Evolutionary conservation across 768 basidiomycete genomes (phyloP).

Genomic region (Mycena filopes): DNA sequence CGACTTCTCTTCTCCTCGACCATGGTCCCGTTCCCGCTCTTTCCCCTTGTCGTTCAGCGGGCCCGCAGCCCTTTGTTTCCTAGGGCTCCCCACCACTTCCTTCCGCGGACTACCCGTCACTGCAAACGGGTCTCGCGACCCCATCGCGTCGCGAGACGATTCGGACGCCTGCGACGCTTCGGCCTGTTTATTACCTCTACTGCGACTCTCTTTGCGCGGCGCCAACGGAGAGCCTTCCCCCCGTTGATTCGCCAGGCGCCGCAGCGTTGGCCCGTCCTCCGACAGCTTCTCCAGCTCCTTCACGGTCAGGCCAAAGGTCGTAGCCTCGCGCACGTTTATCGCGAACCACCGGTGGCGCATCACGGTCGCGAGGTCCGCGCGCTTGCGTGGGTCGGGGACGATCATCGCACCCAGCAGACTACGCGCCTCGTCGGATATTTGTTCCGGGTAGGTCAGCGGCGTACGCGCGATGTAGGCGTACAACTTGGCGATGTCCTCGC

Average conservation of each 20-base stretch:
- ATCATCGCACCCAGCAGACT: constrained; percentile 92
- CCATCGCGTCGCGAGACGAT: constrained; percentile 44
- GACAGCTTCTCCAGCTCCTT: constrained; percentile 83
- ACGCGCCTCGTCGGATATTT: constrained; percentile 84
- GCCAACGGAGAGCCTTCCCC: neutral
- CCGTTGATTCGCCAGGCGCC: constrained; percentile 71
- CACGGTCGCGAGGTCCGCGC: constrained; percentile 79
- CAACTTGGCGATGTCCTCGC: constrained; percentile 97
- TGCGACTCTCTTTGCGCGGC: neutral
- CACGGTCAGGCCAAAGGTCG: constrained; percentile 75
- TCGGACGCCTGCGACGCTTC: no score
- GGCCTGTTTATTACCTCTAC: constrained; percentile 13
- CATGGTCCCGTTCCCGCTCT: constrained; percentile 20
- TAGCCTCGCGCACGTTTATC: constrained; percentile 54
- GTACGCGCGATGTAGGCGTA: constrained; percentile 99
- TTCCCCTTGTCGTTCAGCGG: constrained; percentile 18
- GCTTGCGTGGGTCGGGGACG: constrained; percentile 86
- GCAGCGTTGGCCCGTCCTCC: constrained; percentile 84
- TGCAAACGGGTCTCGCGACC: neutral
- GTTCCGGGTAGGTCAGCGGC: constrained; percentile 93
- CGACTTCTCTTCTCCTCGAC: constrained; percentile 44
- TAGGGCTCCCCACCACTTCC: constrained; percentile 25
- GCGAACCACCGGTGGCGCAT: constrained; percentile 92
- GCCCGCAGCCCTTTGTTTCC: constrained; percentile 17
- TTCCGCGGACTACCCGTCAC: constrained; percentile 6